phyloP scores from a whole-genome alignment of 73 alveolate species.

The Paramecium sexaurelia region DNA sequence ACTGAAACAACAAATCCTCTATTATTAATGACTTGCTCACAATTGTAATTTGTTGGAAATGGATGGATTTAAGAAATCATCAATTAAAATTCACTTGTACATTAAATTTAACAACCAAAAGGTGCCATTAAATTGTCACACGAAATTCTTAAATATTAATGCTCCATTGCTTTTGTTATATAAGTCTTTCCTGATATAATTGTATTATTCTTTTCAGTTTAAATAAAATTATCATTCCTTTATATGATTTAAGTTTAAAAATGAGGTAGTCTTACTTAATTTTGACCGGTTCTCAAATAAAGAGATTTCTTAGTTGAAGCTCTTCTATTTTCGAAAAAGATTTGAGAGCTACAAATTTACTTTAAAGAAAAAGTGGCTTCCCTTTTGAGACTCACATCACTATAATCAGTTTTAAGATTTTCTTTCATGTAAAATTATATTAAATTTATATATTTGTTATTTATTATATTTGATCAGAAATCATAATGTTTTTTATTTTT shows the following conservation, averaged over 20 bases:
- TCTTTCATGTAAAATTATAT: background rate
- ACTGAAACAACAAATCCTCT: background rate
- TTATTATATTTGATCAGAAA: background rate
- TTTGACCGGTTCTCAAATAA: background rate
- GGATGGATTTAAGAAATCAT: constrained; percentile 2
- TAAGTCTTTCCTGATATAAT: constrained; percentile 31
- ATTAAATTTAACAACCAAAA: background rate
- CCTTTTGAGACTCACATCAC: background rate
- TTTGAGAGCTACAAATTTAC: background rate
- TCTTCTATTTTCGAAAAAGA: background rate
- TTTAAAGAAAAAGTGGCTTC: background rate
- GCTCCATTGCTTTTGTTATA: constrained; percentile 6
- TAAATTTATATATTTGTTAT: background rate
- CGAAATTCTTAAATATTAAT: background rate
- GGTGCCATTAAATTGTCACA: background rate
- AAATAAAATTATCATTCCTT: background rate
- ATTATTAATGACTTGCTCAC: background rate
- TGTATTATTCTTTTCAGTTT: background rate
- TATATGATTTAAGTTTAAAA: background rate
- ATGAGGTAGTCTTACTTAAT: background rate
- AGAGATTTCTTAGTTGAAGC: background rate
- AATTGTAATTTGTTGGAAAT: background rate
- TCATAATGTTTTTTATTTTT: background rate
- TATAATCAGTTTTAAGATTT: background rate
- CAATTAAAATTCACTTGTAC: background rate